Evolutionary conservation across 352 stramenopile species (phyloP), one percentile per base, ranked within the genome.

Genomic region (Halophytophthora batemanensis): DNA sequence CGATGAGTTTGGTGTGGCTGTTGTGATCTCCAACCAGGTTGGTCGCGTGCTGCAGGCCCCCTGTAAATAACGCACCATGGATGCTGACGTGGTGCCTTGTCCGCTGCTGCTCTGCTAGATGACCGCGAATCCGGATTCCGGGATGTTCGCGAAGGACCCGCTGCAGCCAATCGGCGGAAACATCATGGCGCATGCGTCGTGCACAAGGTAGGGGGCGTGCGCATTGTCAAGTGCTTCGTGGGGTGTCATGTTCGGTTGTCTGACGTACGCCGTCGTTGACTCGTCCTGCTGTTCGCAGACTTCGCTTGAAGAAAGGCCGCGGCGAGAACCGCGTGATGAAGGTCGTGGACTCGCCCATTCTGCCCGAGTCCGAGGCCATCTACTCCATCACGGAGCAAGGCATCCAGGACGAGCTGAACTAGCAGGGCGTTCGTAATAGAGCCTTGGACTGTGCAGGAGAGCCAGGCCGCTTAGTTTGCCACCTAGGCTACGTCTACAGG

Each of bases 271-370:
- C 39, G 14, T 25, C 22, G 56, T 47, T 23, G 53, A 18, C 40
- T 36, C 38, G 14, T 38, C n/a, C 33, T 50, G 21, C 38, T 28
- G 49, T 23, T 40, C 45, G 6, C 29, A 89, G 78, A 59, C 69
- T 98, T 51, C 90, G 95, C 12, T 74, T 99, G 38, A 88, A 92
- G 42, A 99, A 99, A 64, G 97, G 91, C 12, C 90, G 97, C 38
- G 97, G 97, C 12, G 96, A 99, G 60, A 99, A 99, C 56, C 94
- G 97, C 18, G 95, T 99, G 52, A 98, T 98, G 84, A 98, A 98
- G 64, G 82, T 98, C 15, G 87, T 98, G 23, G 95, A 98, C 65
- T 98, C 90, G 3, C 97, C 97, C 13, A 98, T 97, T 22, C 69
- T 99, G 17, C 93, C 96, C 1, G 97, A 99, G 73, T 93, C 96